These are phyloP conservation scores for Aristolochia californica DNA, from an alignment of 164 flowering plant species.

Conservation along the genomic window DNA sequence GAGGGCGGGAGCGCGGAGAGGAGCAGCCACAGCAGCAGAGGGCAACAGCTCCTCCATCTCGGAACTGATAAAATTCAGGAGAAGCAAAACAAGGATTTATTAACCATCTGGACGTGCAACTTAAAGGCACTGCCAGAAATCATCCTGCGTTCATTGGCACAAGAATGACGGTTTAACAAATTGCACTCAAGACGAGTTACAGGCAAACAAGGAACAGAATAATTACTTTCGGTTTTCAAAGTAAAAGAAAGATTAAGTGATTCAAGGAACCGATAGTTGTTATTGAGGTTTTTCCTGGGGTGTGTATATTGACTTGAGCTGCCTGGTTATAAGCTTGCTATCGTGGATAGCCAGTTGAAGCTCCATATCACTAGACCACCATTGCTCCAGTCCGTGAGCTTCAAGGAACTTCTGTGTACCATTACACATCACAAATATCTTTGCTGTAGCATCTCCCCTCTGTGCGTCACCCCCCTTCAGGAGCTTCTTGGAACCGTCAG, in stretches of 20 bases:
- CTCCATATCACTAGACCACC: conserved; percentile 94
- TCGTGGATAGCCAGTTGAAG: conserved; percentile 54
- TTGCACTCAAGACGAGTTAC: too few relatives aligned
- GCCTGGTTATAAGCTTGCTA: conserved; percentile 71
- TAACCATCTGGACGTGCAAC: too few relatives aligned
- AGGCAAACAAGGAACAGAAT: too few relatives aligned
- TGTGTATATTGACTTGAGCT: conserved; percentile 67
- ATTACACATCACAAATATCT: conserved; percentile 73
- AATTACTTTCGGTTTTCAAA: neutral
- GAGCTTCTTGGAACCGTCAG: conserved; percentile 27
- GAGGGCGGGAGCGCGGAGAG: too few relatives aligned
- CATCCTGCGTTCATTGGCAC: too few relatives aligned
- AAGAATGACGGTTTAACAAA: too few relatives aligned
- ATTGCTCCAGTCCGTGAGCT: conserved; percentile 89
- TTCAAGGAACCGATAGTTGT: neutral
- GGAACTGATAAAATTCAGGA: too few relatives aligned
- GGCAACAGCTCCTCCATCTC: too few relatives aligned
- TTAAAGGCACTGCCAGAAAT: too few relatives aligned
- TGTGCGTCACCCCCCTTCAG: conserved; percentile 10
- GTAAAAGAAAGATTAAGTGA: neutral
- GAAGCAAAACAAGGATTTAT: too few relatives aligned
- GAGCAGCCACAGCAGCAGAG: too few relatives aligned
- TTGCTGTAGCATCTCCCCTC: conserved; percentile 39
- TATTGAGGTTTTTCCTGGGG: conserved; percentile 18
- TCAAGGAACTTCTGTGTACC: conserved; percentile 86